A percentile compares a stretch with the other conserved stretches of the same genome.
Conservation (phyloP, 306 rosid genomes). For the Hippophae tibetana region DNA sequence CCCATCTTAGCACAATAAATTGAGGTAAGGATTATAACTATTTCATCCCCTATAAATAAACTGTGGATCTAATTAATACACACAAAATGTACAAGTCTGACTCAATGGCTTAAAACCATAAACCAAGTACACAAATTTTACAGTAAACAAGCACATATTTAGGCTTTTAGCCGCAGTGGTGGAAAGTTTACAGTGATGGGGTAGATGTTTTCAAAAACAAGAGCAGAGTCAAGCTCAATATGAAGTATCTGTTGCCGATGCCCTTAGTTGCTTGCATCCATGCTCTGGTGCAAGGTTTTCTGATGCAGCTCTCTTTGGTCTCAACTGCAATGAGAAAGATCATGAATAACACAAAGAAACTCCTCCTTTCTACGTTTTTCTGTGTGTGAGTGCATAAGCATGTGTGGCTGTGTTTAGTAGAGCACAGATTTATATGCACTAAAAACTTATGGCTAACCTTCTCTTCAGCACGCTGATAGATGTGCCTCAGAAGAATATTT, state of each 20-base stretch:
- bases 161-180: neutral
- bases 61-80: too few species aligned
- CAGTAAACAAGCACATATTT: neutral
- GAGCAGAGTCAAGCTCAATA: constrained; percentile 6
- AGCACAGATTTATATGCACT: neutral
- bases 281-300: constrained; percentile 57
- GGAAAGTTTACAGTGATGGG: constrained; percentile 17
- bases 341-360: neutral
- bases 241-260: constrained; percentile 26
- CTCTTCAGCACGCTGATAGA: constrained; percentile 57
- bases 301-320: constrained; percentile 69
- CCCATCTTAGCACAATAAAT: too few species aligned
- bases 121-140: constrained; percentile 3
- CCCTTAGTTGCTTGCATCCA: constrained; percentile 64
- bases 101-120: constrained; percentile 5
- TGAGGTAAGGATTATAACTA: too few species aligned
- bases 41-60: too few species aligned
- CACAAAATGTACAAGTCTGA: too few species aligned
- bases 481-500: constrained; percentile 73
- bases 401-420: neutral
- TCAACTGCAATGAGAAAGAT: constrained; percentile 46
- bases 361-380: neutral
- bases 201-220: neutral
- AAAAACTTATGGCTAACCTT: constrained; percentile 17
- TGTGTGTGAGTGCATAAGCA: neutral